These are phyloP conservation scores for Nicotiana paniculata DNA, from an alignment of 257 asterid species.

Conservation along the genomic window DNA sequence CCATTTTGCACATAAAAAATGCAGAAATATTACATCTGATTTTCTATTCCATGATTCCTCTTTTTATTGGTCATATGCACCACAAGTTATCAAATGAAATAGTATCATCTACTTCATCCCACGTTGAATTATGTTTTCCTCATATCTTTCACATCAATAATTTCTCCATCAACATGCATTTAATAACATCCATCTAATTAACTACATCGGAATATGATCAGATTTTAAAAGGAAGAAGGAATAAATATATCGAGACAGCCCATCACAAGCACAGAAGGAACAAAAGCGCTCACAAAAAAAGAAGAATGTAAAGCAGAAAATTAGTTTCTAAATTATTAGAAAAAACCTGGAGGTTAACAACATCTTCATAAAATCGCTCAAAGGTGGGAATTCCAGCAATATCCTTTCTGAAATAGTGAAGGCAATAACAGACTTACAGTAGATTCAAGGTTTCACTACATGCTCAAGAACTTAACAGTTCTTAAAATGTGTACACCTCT, in stretches of 20 bases:
- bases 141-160: not conserved
- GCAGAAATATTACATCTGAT: not conserved
- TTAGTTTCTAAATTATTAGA: slow-evolving; percentile 18
- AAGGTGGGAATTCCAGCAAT: slow-evolving; percentile 54
- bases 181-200: not conserved
- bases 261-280: not conserved
- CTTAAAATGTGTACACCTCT: not conserved
- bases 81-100: not conserved
- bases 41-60: not conserved
- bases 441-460: not conserved
- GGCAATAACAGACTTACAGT: not conserved
- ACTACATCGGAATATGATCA: not conserved
- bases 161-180: not conserved
- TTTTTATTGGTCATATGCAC: not conserved
- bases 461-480: not conserved
- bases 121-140: not conserved
- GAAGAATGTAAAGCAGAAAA: not conserved
- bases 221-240: not conserved
- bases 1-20: not conserved
- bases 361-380: slow-evolving; percentile 63
- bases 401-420: slow-evolving; percentile 58
- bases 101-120: not conserved
- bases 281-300: not conserved
- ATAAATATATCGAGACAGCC: not conserved
- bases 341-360: slow-evolving; percentile 76